Percentiles rank a stretch among this genome's conserved stretches.
Conservation (phyloP, 108 stramenopile genomes). For the Conticribra weissflogii region DNA sequence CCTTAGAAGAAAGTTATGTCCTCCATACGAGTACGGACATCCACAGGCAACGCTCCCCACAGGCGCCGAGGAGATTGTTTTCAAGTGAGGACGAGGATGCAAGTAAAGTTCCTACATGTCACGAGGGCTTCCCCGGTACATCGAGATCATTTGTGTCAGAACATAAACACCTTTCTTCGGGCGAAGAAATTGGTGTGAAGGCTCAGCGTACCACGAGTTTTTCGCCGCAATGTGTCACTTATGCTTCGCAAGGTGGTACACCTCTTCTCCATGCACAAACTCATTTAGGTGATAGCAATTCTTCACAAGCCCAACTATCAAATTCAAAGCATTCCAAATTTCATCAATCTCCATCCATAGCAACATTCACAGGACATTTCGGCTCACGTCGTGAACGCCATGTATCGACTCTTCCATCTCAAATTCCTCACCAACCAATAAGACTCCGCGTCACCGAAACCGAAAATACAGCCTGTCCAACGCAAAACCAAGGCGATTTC, state of each 20-base stretch:
- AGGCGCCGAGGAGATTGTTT: slow-evolving; percentile 29
- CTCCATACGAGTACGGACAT: background rate
- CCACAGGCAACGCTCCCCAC: slow-evolving; percentile 1
- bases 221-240: too few relatives aligned
- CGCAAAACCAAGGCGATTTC: slow-evolving; percentile 15
- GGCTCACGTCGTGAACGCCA: slow-evolving; percentile 24
- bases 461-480: background rate
- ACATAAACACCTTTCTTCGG: too few relatives aligned
- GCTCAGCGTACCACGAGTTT: too few relatives aligned
- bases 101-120: too few relatives aligned
- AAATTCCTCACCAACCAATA: slow-evolving; percentile 17
- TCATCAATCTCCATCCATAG: slow-evolving; percentile 21
- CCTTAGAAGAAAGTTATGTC: slow-evolving; percentile 17
- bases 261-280: too few relatives aligned
- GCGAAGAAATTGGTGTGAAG: too few relatives aligned
- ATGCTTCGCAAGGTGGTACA: too few relatives aligned
- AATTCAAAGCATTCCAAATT: background rate
- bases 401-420: slow-evolving; percentile 30
- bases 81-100: slow-evolving; percentile 25
- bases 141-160: too few relatives aligned
- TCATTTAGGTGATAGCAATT: too few relatives aligned
- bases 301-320: slow-evolving; percentile 1
- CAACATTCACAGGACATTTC: slow-evolving; percentile 28
- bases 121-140: too few relatives aligned
- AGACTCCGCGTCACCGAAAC: slow-evolving; percentile 32